Evolutionary conservation across 2,329 filamentous ascomycete genomes (phyloP).

Genomic region (Epichloe festucae): DNA sequence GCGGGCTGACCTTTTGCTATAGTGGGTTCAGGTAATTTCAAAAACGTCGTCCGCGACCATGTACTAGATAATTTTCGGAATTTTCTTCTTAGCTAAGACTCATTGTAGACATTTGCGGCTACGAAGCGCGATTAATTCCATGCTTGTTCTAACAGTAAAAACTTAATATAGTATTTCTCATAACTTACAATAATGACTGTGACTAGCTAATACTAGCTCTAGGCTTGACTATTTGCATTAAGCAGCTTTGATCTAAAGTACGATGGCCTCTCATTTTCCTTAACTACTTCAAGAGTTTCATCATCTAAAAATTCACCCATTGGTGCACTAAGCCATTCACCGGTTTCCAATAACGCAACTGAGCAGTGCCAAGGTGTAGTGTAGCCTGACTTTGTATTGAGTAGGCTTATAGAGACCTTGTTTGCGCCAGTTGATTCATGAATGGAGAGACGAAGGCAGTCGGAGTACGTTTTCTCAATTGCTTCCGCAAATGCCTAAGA

Average conservation of each 20-base stretch:
- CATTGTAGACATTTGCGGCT: too few relatives aligned
- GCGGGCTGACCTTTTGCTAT: too few relatives aligned
- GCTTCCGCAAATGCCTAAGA: conserved; percentile 17
- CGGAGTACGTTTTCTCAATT: conserved; percentile 13
- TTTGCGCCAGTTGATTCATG: conserved; percentile 15
- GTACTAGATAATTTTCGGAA: too few relatives aligned
- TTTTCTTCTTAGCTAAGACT: too few relatives aligned
- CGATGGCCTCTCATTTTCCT: conserved; percentile 10
- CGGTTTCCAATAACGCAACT: conserved; percentile 9
- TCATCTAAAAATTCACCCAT: conserved; percentile 14
- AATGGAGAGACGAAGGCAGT: conserved; percentile 18
- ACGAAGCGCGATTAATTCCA: too few relatives aligned
- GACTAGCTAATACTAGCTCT: background rate
- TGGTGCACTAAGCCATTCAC: conserved; percentile 9
- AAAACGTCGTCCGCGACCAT: too few relatives aligned
- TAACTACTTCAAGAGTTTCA: conserved; percentile 9
- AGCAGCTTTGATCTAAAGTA: background rate
- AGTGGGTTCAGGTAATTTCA: too few relatives aligned
- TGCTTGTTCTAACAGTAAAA: background rate
- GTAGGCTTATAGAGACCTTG: conserved; percentile 17
- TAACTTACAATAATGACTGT: background rate
- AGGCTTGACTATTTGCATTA: background rate
- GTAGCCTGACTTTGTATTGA: conserved; percentile 17
- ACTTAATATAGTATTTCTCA: background rate
- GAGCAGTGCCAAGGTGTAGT: conserved; percentile 21